These are phyloP conservation scores for Vitellaria paradoxa DNA, from an alignment of 179 eudicot species.

Conservation along the genomic window DNA sequence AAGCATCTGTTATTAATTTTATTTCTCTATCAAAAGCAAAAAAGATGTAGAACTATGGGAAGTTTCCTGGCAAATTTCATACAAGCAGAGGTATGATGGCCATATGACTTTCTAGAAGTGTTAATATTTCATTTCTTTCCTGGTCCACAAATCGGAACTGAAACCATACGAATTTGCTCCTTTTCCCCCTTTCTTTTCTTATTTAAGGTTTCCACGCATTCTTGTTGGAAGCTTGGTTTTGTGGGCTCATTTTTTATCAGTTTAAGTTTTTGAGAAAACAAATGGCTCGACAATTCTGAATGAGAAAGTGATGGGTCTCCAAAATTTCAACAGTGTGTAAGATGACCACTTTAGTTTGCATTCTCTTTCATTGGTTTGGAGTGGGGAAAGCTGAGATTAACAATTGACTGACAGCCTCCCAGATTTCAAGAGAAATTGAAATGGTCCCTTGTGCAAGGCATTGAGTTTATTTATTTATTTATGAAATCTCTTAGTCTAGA, in stretches of 20 bases:
- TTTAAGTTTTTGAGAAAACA: background rate
- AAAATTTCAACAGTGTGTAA: background rate
- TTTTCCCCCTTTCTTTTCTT: conserved; percentile 5
- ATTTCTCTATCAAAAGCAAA: background rate
- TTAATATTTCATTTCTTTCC: conserved; percentile 1
- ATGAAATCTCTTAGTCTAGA: background rate
- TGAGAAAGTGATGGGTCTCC: background rate
- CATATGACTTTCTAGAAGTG: background rate
- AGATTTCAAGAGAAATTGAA: background rate
- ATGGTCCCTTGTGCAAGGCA: background rate
- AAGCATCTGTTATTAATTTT: background rate
- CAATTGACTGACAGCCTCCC: background rate
- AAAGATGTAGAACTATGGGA: background rate
- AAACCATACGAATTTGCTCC: background rate
- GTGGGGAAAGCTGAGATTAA: conserved; percentile 6
- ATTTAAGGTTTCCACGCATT: background rate
- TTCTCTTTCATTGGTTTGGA: background rate
- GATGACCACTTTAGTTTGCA: background rate
- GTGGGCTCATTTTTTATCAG: background rate
- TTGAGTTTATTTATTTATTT: background rate
- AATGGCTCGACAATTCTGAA: background rate
- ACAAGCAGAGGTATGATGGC: background rate
- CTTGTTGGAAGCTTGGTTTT: background rate
- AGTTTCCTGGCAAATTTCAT: background rate
- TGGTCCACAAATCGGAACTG: background rate